Conservation (phyloP, 495 filamentous ascomycete species). For the Bombardia bombarda region DNA sequence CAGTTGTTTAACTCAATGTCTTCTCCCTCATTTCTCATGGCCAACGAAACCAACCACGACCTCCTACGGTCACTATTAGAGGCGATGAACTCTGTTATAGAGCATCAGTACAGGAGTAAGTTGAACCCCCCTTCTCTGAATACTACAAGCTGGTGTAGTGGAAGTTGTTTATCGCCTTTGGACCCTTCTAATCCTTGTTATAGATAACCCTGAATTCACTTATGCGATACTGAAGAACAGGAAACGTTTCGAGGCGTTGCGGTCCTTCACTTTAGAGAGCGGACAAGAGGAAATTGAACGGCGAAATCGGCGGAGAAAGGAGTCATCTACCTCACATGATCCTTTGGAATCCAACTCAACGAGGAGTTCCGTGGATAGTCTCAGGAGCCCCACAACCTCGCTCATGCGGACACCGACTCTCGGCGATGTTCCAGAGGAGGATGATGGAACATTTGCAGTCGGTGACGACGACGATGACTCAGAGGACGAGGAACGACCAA, state of each 20-base stretch:
- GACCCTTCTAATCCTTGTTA: conserved; percentile 22
- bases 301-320: conserved; percentile 65
- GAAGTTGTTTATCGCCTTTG: background rate
- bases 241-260: conserved; percentile 80
- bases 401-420: conserved; percentile 53
- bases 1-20: conserved; percentile 94
- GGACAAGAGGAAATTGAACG: conserved; percentile 90
- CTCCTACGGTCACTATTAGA: conserved; percentile 79
- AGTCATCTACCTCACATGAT: conserved; percentile 41
- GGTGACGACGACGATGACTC: conserved; percentile 88
- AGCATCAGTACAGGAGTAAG: conserved; percentile 81
- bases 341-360: conserved; percentile 39
- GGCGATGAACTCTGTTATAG: conserved; percentile 84
- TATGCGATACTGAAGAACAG: conserved; percentile 71
- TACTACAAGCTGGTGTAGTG: background rate
- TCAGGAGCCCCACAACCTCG: conserved; percentile 53
- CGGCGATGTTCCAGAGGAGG: conserved; percentile 70
- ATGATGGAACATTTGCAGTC: conserved; percentile 70
- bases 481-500: conserved; percentile 57
- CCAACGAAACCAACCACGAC: conserved; percentile 86
- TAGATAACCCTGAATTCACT: conserved; percentile 78
- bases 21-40: conserved; percentile 85
- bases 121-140: too few species aligned
- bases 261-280: conserved; percentile 90
- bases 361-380: conserved; percentile 61